phyloP scores from a whole-genome alignment of 2,329 filamentous ascomycete species.

The Trichoderma sp. region DNA sequence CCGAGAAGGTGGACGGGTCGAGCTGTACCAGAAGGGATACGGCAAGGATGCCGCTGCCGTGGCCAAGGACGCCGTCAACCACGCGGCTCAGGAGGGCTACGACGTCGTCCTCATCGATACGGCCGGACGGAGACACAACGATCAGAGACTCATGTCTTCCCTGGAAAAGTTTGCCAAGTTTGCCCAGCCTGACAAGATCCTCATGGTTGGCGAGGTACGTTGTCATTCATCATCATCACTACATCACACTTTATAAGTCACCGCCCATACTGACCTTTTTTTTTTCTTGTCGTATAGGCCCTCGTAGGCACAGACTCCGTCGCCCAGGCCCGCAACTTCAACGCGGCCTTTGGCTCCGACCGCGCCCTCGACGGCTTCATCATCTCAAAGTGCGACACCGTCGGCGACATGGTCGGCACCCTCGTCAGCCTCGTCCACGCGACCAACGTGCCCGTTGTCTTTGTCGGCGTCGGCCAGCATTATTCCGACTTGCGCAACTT shows the following conservation, averaged over 20 bases:
- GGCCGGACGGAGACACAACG: conserved; percentile 91
- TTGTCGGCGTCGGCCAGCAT: conserved; percentile 75
- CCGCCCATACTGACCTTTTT: too few relatives aligned
- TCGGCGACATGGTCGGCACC: conserved; percentile 97
- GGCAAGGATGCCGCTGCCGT: conserved; percentile 96
- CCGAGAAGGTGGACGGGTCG: conserved; percentile 81
- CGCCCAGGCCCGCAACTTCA: conserved; percentile 95
- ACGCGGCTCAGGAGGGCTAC: conserved; percentile 73
- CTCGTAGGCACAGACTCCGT: conserved; percentile 95
- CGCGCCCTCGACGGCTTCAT: conserved; percentile 92
- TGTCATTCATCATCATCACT: background rate
- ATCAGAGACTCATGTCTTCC: conserved; percentile 92
- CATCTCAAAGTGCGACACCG: conserved; percentile 97
- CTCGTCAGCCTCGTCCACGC: conserved; percentile 97
- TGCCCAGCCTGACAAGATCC: conserved; percentile 94
- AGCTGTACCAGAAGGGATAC: conserved; percentile 95
- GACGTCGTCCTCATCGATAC: conserved; percentile 98
- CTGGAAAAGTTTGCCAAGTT: conserved; percentile 98
- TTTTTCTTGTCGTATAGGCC: conserved; percentile 53
- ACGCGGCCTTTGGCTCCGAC: conserved; percentile 81
- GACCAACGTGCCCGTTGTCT: conserved; percentile 92
- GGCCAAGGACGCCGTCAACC: conserved; percentile 87
- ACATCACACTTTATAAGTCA: too few relatives aligned
- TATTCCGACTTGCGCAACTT: conserved; percentile 70
- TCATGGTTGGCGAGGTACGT: conserved; percentile 77